These are phyloP conservation scores for Lindgomyces ingoldianus DNA, from an alignment of 495 filamentous ascomycete genomes.

Conservation along the genomic window DNA sequence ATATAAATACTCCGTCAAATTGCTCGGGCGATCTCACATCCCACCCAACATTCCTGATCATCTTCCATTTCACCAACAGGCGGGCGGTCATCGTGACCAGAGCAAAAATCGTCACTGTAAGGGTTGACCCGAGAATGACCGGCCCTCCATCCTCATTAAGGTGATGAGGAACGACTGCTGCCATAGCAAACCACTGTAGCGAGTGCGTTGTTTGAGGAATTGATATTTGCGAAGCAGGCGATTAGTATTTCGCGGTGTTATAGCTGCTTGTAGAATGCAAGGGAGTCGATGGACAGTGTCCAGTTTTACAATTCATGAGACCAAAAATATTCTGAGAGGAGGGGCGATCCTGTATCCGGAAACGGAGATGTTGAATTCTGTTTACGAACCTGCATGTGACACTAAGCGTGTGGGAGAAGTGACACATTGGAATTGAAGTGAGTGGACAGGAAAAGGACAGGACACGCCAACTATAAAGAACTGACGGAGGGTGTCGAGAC, in stretches of 20 bases:
- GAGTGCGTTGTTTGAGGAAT: neutral
- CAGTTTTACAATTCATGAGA: no score
- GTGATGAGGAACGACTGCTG: neutral
- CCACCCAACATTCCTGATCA: conserved; percentile 37
- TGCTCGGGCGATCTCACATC: conserved; percentile 17
- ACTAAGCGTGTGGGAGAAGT: neutral
- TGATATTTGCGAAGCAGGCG: neutral
- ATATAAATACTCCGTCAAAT: neutral
- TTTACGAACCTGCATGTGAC: no score
- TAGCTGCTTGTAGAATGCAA: neutral
- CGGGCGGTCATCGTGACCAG: conserved; percentile 18
- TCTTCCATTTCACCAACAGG: conserved; percentile 21
- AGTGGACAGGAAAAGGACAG: neutral
- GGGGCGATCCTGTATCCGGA: no score
- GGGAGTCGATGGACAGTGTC: no score
- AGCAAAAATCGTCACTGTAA: conserved; percentile 22
- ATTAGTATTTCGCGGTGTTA: neutral
- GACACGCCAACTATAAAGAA: neutral
- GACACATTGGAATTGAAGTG: no score
- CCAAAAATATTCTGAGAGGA: no score
- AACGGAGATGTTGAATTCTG: no score
- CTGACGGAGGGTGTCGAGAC: no score
- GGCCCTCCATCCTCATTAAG: conserved; percentile 20
- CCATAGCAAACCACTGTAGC: neutral
- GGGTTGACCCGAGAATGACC: conserved; percentile 18